Conservation (phyloP, 1,139 yeast genomes). For the Yamadazyma epiphylla region DNA sequence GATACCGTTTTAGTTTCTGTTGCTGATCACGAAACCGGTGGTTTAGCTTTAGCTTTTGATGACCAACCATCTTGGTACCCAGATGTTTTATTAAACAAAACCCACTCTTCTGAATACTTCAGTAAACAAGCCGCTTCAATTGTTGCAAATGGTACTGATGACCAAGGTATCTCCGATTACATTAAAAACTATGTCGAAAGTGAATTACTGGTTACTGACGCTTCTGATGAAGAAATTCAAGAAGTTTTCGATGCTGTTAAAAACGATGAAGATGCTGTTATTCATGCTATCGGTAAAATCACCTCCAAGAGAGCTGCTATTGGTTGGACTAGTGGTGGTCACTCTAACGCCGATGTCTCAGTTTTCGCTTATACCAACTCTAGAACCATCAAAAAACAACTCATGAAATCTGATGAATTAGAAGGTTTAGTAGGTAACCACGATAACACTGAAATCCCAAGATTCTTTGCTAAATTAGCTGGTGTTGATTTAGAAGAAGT, state of each 20-base stretch:
- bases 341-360: conserved; percentile 85
- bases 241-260: conserved; percentile 17
- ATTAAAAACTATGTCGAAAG: conserved; percentile 47
- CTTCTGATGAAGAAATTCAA: conserved; percentile 46
- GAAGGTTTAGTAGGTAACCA: conserved; percentile 61
- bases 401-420: conserved; percentile 23
- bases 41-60: conserved; percentile 70
- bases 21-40: conserved; percentile 93
- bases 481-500: conserved; percentile 47
- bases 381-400: conserved; percentile 30
- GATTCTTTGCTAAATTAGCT: conserved; percentile 55
- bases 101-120: conserved; percentile 70
- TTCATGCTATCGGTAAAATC: conserved; percentile 29
- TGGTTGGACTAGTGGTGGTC: conserved; percentile 92
- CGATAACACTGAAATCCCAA: conserved; percentile 78
- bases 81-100: conserved; percentile 60
- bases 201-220: conserved; percentile 60
- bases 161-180: conserved; percentile 33
- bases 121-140: conserved; percentile 25
- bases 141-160: conserved; percentile 22
- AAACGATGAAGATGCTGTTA: conserved; percentile 8
- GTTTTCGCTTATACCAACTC: conserved; percentile 71
- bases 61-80: conserved; percentile 69
- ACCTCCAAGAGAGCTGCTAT: conserved; percentile 69
- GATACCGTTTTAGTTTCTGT: conserved; percentile 77